Conservation (phyloP, 2,329 filamentous ascomycete genomes). For the Xylaria sp. region DNA sequence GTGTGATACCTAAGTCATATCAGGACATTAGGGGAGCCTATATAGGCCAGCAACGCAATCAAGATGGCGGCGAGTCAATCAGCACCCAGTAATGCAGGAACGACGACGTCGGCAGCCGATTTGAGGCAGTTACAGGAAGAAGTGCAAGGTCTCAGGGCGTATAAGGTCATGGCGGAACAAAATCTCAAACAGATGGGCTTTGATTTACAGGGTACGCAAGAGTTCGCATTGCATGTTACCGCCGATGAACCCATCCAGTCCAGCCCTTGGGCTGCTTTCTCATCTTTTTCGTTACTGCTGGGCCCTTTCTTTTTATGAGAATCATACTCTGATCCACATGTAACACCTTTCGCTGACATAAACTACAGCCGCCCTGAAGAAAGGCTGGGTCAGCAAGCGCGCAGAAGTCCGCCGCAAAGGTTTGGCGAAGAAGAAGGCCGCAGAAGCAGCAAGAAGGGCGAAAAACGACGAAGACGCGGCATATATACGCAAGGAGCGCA, state of each 20-base stretch:
- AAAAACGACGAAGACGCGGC: neutral
- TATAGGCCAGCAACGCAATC: slow-evolving; percentile 6
- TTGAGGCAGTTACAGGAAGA: slow-evolving; percentile 14
- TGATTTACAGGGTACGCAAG: slow-evolving; percentile 29
- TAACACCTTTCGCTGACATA: slow-evolving; percentile 17
- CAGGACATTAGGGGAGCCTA: neutral
- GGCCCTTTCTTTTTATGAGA: neutral
- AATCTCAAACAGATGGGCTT: slow-evolving; percentile 27
- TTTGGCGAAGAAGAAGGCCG: slow-evolving; percentile 11
- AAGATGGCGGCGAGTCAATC: slow-evolving; percentile 25
- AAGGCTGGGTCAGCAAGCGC: slow-evolving; percentile 34
- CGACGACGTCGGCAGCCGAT: neutral
- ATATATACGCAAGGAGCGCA: slow-evolving; percentile 18
- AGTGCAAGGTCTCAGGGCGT: slow-evolving; percentile 23
- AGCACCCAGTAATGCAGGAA: neutral
- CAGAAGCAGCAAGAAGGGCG: slow-evolving; percentile 10
- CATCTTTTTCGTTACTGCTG: neutral
- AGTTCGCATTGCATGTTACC: neutral
- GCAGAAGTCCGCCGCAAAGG: slow-evolving; percentile 21
- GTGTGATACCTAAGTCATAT: neutral
- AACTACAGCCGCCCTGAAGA: slow-evolving; percentile 16
- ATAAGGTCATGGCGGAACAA: slow-evolving; percentile 21
- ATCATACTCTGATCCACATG: neutral
- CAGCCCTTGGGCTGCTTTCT: neutral
- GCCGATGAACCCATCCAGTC: neutral